A percentile compares a stretch with the other conserved stretches of the same genome.
Evolutionary conservation across 2,329 filamentous ascomycete species (phyloP).

Genomic region (Fonsecaea multimorphosa): DNA sequence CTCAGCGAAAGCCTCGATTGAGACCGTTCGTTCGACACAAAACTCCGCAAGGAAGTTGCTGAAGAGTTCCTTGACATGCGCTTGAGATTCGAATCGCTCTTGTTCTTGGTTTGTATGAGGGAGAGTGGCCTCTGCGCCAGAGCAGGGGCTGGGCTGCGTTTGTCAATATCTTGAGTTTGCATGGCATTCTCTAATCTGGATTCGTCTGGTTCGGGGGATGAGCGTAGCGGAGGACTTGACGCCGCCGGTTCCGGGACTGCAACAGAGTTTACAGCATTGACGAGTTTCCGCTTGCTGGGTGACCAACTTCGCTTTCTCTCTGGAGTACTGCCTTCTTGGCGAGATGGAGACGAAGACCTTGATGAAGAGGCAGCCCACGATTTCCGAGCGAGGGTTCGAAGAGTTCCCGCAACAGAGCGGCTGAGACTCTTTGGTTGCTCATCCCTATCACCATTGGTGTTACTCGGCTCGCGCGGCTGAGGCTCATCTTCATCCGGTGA

Average conservation of each 20-base stretch:
- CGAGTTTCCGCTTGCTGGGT: constrained; percentile 27
- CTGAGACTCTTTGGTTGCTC: constrained; percentile 48
- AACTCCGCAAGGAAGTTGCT: constrained; percentile 48
- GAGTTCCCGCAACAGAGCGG: constrained; percentile 57
- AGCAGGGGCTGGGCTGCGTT: neutral
- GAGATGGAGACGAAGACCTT: constrained; percentile 54
- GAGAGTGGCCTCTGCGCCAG: constrained; percentile 48
- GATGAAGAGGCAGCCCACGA: constrained; percentile 56
- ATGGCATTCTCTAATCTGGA: neutral
- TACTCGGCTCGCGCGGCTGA: constrained; percentile 34
- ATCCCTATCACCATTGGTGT: constrained; percentile 40
- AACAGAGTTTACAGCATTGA: constrained; percentile 19
- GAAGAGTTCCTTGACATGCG: constrained; percentile 48
- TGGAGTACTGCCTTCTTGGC: constrained; percentile 42
- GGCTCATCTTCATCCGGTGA: constrained; percentile 46
- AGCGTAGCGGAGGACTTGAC: constrained; percentile 26
- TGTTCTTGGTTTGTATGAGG: constrained; percentile 46
- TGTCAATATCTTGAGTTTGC: neutral
- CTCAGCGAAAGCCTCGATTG: constrained; percentile 51
- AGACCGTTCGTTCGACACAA: constrained; percentile 56
- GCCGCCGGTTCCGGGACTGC: constrained; percentile 24
- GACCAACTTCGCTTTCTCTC: constrained; percentile 36
- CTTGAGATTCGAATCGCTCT: constrained; percentile 43
- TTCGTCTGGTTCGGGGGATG: constrained; percentile 7
- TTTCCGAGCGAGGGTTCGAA: constrained; percentile 58